Evolutionary conservation across 495 filamentous ascomycete species (phyloP), one percentile per base, ranked within the genome.

Genomic region (Penicillium lagena): DNA sequence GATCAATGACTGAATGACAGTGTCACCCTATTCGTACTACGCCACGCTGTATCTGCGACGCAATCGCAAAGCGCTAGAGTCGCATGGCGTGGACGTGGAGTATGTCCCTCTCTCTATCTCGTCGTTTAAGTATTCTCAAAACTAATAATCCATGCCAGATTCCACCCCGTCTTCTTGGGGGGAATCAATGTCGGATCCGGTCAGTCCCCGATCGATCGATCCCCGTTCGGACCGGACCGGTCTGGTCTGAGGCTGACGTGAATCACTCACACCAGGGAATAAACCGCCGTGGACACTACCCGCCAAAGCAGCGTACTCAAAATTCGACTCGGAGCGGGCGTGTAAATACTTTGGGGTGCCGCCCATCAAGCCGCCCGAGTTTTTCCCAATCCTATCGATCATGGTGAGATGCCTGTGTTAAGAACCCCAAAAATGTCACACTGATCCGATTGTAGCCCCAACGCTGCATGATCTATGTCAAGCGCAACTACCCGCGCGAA

Each of bases 161-260:
- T 81, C 41, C 71, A 82, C 51, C 86, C 86, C 11, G 64, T 88
- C 37, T 81, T 90, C 52, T 67, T 90, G n/a, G 84, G 83, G 38
- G 86, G 77, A 14, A 76, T 90, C 51, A 89, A 85, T 51, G 73
- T 65, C 27, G 77, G 68, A 15, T 78, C 77, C 32, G 81, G 80
- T 83, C 58, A 40, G 64, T 58, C 37, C 35, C 2, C 22, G 22
- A 22, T 22, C 22, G 22, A 22, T 22, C 22, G 2, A 22, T 6
- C 22, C 22, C 22, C 6, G 22, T 22, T 17, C 15, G 15, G 15
- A 1, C 15, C 4, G 15, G 15, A 1, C 22, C 22, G 22, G 4
- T 22, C 22, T 6, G 22, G 22, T 22, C 22, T 22, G 22, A n/a
- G 22, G 2, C 22, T 22, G 22, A 22, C 22, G 7, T 45, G 13